These are phyloP conservation scores for Entomortierella parvispora DNA, from an alignment of 192 early-diverging fungal genomes.

Conservation along the genomic window DNA sequence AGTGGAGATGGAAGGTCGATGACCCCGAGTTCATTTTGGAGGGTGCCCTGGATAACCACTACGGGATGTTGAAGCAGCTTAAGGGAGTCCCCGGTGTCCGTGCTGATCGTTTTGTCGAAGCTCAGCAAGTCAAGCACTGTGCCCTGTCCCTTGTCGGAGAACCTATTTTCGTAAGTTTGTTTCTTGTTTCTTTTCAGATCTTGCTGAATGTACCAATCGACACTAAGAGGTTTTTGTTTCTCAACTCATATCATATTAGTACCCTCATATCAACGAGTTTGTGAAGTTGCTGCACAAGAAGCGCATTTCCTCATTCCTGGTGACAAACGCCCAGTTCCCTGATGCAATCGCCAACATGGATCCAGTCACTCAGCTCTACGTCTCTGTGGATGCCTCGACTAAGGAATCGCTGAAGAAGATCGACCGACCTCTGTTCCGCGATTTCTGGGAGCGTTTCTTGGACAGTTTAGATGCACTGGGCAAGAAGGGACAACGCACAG, in stretches of 20 bases:
- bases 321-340: constrained; percentile 82
- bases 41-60: constrained; percentile 75
- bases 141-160: constrained; percentile 79
- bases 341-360: constrained; percentile 68
- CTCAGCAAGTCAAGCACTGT: constrained; percentile 69
- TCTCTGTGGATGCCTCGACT: constrained; percentile 79
- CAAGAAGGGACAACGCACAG: constrained; percentile 77
- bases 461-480: constrained; percentile 69
- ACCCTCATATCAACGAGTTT: constrained; percentile 83
- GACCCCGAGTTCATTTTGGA: constrained; percentile 72
- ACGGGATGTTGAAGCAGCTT: constrained; percentile 79
- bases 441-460: constrained; percentile 82
- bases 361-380: constrained; percentile 80
- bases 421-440: constrained; percentile 77
- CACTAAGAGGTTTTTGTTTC: not conserved
- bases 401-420: constrained; percentile 81
- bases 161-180: constrained; percentile 59
- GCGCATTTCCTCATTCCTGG: constrained; percentile 76
- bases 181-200: not conserved
- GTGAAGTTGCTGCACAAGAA: constrained; percentile 71
- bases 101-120: constrained; percentile 78
- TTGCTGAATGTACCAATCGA: no score
- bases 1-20: constrained; percentile 80
- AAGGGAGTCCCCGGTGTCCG: constrained; percentile 81
- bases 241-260: constrained; percentile 58